Conservation (phyloP, 768 basidiomycete genomes). For the Cyathus striatus region DNA sequence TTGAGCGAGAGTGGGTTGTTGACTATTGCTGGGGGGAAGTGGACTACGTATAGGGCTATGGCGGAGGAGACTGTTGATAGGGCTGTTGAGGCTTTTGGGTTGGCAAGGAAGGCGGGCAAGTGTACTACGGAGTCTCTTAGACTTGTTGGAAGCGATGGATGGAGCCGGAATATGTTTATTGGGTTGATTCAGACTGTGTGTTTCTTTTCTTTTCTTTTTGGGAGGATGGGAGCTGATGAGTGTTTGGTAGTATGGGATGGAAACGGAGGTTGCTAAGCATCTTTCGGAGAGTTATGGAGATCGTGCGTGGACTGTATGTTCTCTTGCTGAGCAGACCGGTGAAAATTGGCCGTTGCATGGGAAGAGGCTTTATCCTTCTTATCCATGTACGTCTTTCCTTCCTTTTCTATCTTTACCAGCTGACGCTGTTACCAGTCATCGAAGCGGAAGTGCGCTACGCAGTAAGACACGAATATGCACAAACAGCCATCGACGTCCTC, state of each 20-base stretch:
- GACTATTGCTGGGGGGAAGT: conserved; percentile 96
- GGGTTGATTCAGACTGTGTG: conserved; percentile 85
- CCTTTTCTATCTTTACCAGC: background rate
- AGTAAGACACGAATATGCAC: conserved; percentile 84
- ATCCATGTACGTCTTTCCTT: conserved; percentile 57
- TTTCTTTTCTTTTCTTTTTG: conserved; percentile 2
- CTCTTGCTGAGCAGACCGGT: conserved; percentile 73
- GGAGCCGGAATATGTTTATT: conserved; percentile 97
- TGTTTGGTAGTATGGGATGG: conserved; percentile 68
- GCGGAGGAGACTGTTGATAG: conserved; percentile 90
- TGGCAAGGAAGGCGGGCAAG: conserved; percentile 49
- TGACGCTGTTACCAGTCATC: conserved; percentile 45
- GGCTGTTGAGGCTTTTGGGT: conserved; percentile 73
- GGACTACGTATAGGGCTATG: conserved; percentile 98
- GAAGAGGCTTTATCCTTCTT: conserved; percentile 58
- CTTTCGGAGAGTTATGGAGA: conserved; percentile 94
- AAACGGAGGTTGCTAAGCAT: conserved; percentile 90
- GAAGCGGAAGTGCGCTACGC: conserved; percentile 94
- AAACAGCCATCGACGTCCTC: conserved; percentile 89
- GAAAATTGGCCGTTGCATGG: conserved; percentile 86
- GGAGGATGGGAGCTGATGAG: background rate
- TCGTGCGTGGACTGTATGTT: conserved; percentile 92
- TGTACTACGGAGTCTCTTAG: conserved; percentile 80
- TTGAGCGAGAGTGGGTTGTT: conserved; percentile 76
- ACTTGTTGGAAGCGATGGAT: conserved; percentile 89